Conservation (phyloP, 192 early-diverging fungal genomes). For the Podila epicladia region DNA sequence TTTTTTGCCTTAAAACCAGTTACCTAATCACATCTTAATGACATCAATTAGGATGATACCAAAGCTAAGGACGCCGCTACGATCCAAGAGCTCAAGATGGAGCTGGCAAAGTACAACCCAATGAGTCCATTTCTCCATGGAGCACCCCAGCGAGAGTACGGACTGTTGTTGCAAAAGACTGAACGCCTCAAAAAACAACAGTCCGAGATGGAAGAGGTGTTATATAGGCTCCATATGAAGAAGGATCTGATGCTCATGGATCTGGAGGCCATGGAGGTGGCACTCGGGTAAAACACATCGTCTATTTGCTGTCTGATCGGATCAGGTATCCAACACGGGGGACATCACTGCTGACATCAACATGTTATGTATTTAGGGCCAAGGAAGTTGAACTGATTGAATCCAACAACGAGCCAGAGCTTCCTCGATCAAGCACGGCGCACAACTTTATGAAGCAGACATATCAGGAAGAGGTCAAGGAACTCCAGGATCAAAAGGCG, state of each 20-base stretch:
- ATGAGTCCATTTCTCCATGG: constrained; percentile 16
- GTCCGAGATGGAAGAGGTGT: background rate
- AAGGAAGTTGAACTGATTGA: constrained; percentile 23
- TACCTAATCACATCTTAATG: too few species aligned
- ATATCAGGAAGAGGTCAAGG: constrained; percentile 50
- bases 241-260: constrained; percentile 24
- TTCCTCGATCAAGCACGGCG: constrained; percentile 26
- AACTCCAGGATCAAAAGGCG: constrained; percentile 51
- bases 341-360: background rate
- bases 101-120: constrained; percentile 21
- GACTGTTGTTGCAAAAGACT: constrained; percentile 2
- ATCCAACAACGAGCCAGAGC: background rate
- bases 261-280: constrained; percentile 9
- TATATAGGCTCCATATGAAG: constrained; percentile 2
- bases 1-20: background rate
- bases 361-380: background rate
- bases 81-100: constrained; percentile 16
- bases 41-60: background rate
- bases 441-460: constrained; percentile 52
- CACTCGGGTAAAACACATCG: background rate
- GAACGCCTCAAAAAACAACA: constrained; percentile 4
- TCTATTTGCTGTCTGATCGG: background rate
- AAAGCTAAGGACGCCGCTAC: background rate
- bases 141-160: constrained; percentile 17
- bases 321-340: background rate